Base-by-base conservation (phyloP, 202 grass and related monocot species). In the Hordeum pubiflorum region DNA sequence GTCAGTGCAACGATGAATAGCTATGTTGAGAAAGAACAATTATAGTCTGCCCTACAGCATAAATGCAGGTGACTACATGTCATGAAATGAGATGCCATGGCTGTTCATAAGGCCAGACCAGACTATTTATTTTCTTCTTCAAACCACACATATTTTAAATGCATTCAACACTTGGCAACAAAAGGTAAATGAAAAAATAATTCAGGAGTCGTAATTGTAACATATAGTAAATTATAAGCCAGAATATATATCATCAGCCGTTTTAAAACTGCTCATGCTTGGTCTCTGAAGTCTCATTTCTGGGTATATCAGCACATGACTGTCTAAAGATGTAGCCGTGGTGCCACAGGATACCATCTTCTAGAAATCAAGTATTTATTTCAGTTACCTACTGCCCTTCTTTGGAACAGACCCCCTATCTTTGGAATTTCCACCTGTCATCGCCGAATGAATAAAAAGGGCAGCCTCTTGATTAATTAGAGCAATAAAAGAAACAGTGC, bases 371-470 rank as follows among this genome's bases (percentile, higher is more conserved):
- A 91, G 84, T 91, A 94, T 88, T 82, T 91, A 79, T 81, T 57
- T 70, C 82, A 87, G 39, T 98, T 98, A 98, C 96, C 96, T 98
- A 98, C 90, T 95, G 86, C 92, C 96, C 96, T 95, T 98, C 96
- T 98, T 98, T 98, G 90, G 84, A 98, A 95, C 88, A 95, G 96
- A 93, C 80, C 90, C 89, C 85, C 90, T 91, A 91, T 98, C 96
- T 95, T 98, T 95, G 96, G 96, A 98, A 74, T 98, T 94, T 98
- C 91, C 92, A 98, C 96, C 96, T 98, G 92, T 83, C 90, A 95
- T 94, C 95, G 88, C 84, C 74, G 89, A 94, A 94, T 74, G 92
- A 80, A 89, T 94, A 81, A 94, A 93, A 94, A 94, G 86, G 92
- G 78, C 83, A 87, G 79, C 79, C 86, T 91, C 87, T 95, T 91